A percentile compares a stretch with the other conserved stretches of the same genome.
Conservation (phyloP, 2,329 filamentous ascomycete species). For the Microdochium bolleyi region DNA sequence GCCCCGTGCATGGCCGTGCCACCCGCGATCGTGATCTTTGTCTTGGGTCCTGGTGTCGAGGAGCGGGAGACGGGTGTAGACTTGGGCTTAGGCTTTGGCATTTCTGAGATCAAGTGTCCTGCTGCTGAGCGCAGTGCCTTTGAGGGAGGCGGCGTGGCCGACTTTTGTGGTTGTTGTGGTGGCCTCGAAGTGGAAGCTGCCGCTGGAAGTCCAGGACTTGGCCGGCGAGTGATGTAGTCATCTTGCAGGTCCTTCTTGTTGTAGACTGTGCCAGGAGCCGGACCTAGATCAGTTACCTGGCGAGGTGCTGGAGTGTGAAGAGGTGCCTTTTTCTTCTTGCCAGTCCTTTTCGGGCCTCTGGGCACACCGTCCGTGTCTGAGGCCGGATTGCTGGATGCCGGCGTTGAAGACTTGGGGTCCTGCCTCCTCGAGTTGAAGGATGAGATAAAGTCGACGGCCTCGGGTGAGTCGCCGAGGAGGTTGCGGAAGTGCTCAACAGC, state of each 20-base stretch:
- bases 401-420: conserved; percentile 24
- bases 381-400: conserved; percentile 12
- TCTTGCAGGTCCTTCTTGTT: conserved; percentile 62
- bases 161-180: conserved; percentile 34
- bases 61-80: conserved; percentile 42
- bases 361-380: conserved; percentile 33
- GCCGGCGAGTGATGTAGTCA: conserved; percentile 60
- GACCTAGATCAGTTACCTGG: conserved; percentile 54
- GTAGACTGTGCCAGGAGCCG: conserved; percentile 60
- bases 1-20: conserved; percentile 77
- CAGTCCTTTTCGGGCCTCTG: conserved; percentile 35
- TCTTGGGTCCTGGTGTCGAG: conserved; percentile 44
- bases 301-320: conserved; percentile 59
- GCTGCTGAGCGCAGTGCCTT: conserved; percentile 59
- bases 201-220: conserved; percentile 31
- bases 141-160: conserved; percentile 35
- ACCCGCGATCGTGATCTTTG: conserved; percentile 67
- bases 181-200: conserved; percentile 13
- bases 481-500: conserved; percentile 82
- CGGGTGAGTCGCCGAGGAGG: conserved; percentile 77
- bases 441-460: conserved; percentile 68
- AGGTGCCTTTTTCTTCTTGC: conserved; percentile 51
- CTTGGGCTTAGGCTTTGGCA: conserved; percentile 50
- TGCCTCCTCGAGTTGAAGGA: conserved; percentile 66
- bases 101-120: conserved; percentile 78